Base-by-base conservation (phyloP, 2,329 filamentous ascomycete genomes). In the Torrubiellomyces zombiae region DNA sequence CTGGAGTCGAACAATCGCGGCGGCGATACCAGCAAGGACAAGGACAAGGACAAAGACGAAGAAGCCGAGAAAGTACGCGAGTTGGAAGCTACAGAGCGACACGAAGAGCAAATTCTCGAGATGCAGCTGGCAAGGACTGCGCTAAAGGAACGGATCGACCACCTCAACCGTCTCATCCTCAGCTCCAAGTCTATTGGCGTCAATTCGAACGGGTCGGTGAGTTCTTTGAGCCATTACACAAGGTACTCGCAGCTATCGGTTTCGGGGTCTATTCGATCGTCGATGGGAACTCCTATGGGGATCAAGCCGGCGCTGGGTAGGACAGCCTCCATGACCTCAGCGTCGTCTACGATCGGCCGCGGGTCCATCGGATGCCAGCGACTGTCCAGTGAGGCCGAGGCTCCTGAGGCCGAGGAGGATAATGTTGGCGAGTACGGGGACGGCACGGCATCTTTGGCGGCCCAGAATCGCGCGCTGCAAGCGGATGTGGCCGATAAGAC, bases 41-140 rank as follows among this genome's bases (percentile, higher is more conserved):
- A n/a, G 21, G 69, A 76, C 26, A 63, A 60, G 28, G 53, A 58
- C 14, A 68, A 65, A 25, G 66, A 76, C 31, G 68, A 73, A 24
- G 69, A 79, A 40, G 71, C 79, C 37, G 80, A 89, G 41, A 67
- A 74, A 37, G 72, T 61, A 20, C 63, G 74, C 11, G 75, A 89
- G 46, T 70, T 76, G 38, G 81, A 94, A 50, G 78, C 79, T 6
- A 75, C 83, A 37, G 69, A 81, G 37, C 72, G 83, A 19, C 89
- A 94, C 38, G 85, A 94, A 45, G 89, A 95, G 55, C 89, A 98
- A 50, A 86, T 98, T 67, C 63, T 98, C 27, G 89, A 98, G 51
- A 95, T 98, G 80, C 89, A 98, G 47, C 66, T 98, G 23, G 89
- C 89, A 16, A 73, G 89, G 20, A 98, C 89, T 1, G 89, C 89